Conservation (phyloP, 1,284 basidiomycete genomes). For the Ustilago hordei region DNA sequence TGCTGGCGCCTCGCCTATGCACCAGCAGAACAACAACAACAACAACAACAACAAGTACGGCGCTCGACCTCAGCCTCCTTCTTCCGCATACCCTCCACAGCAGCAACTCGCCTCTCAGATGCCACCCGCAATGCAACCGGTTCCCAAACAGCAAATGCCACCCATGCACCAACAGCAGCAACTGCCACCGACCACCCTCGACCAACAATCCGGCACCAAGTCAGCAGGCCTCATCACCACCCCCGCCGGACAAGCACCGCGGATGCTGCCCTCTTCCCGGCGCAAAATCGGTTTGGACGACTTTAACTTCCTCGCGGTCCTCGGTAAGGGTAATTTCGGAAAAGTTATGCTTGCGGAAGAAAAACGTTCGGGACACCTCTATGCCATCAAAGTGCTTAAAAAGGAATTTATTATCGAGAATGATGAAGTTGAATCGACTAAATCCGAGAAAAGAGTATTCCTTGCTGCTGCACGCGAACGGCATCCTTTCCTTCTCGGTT, state of each 20-base stretch:
- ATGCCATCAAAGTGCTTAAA: slow-evolving; percentile 99
- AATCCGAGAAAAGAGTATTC: slow-evolving; percentile 99
- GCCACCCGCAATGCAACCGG: slow-evolving; percentile 22
- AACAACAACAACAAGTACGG: slow-evolving; percentile 31
- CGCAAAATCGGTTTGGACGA: slow-evolving; percentile 96
- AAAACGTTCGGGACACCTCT: slow-evolving; percentile 87
- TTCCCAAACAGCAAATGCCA: slow-evolving; percentile 11
- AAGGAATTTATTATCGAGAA: slow-evolving; percentile 99
- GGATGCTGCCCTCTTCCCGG: slow-evolving; percentile 71
- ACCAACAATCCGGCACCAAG: background rate
- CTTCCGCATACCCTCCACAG: slow-evolving; percentile 19
- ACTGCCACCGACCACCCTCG: slow-evolving; percentile 13
- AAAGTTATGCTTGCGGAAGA: slow-evolving; percentile 99
- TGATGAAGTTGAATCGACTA: slow-evolving; percentile 99
- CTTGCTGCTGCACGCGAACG: slow-evolving; percentile 93
- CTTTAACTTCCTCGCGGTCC: slow-evolving; percentile 98
- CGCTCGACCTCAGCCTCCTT: slow-evolving; percentile 34
- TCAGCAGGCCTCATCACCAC: slow-evolving; percentile 24
- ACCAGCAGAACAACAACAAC: slow-evolving; percentile 30
- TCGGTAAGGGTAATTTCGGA: slow-evolving; percentile 99
- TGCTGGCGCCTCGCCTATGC: slow-evolving; percentile 25
- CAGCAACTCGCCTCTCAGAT: slow-evolving; percentile 17
- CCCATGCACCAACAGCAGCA: slow-evolving; percentile 21
- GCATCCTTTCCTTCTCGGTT: slow-evolving; percentile 94
- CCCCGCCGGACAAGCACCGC: slow-evolving; percentile 19